Conservation (phyloP, 768 basidiomycete species). For the Hypholoma fasciculare region DNA sequence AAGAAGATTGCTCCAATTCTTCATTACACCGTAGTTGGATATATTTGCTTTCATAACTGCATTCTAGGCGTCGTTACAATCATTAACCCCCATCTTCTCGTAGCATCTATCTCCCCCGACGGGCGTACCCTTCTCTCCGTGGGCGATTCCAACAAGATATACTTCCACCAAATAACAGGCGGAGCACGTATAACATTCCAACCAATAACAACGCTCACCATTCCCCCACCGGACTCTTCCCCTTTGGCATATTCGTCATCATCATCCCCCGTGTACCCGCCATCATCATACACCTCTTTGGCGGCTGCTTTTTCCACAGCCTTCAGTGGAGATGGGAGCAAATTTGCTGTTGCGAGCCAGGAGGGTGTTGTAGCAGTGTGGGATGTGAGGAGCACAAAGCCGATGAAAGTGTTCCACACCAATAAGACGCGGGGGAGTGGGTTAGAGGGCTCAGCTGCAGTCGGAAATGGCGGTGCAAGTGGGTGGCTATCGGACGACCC, state of each 20-base stretch:
- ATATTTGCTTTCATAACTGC: too few relatives aligned
- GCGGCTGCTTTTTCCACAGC: constrained; percentile 80
- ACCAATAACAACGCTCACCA: constrained; percentile 65
- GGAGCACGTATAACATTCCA: constrained; percentile 60
- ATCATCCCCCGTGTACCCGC: constrained; percentile 7
- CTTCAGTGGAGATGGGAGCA: constrained; percentile 72
- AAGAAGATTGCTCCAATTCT: too few relatives aligned
- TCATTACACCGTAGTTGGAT: too few relatives aligned
- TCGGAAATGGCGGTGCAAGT: constrained; percentile 13
- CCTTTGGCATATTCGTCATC: constrained; percentile 2
- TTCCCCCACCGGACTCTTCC: constrained; percentile 54
- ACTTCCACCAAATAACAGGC: constrained; percentile 75
- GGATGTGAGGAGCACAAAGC: constrained; percentile 77
- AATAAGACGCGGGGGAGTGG: constrained; percentile 34
- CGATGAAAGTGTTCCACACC: constrained; percentile 68
- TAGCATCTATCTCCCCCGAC: constrained; percentile 90
- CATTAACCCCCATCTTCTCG: constrained; percentile 1
- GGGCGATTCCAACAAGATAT: constrained; percentile 87
- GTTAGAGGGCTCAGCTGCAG: not conserved
- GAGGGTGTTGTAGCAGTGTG: constrained; percentile 80
- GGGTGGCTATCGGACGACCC: constrained; percentile 63
- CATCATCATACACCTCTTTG: constrained; percentile 36
- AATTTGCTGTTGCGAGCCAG: constrained; percentile 84
- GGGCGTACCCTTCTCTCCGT: constrained; percentile 85
- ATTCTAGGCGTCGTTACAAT: constrained; percentile 1